Percentiles rank a stretch among this genome's conserved stretches.
Conservation (phyloP, 345 rosid genomes). For the Eutrema heterophyllum region DNA sequence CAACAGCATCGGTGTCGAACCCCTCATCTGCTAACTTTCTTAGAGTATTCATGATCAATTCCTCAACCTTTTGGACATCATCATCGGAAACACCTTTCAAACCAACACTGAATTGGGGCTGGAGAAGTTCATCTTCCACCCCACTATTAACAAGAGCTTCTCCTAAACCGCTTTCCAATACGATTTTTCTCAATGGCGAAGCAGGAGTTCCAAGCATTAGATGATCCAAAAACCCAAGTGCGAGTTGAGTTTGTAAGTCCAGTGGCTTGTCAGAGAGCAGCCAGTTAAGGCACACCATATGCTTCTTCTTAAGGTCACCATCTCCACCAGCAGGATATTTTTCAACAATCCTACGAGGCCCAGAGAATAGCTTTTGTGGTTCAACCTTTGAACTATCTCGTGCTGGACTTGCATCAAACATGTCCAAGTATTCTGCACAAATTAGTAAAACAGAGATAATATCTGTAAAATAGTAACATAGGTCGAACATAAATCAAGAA, state of each 20-base stretch:
- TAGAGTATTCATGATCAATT: constrained; percentile 59
- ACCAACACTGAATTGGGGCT: constrained; percentile 88
- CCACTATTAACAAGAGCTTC: constrained; percentile 91
- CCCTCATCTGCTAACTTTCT: constrained; percentile 76
- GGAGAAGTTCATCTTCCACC: constrained; percentile 87
- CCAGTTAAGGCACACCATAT: constrained; percentile 95
- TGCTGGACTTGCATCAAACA: constrained; percentile 65
- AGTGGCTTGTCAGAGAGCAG: constrained; percentile 77
- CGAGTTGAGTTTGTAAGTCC: constrained; percentile 79
- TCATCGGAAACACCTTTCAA: constrained; percentile 79
- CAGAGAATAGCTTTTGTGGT: constrained; percentile 59
- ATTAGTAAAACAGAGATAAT: not conserved
- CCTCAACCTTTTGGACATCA: constrained; percentile 67
- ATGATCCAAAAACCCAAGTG: constrained; percentile 87
- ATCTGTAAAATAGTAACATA: not conserved
- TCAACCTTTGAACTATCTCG: constrained; percentile 55
- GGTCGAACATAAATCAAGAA: not conserved
- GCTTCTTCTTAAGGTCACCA: constrained; percentile 71
- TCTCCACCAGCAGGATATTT: constrained; percentile 79
- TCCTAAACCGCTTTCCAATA: constrained; percentile 88
- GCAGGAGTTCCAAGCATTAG: constrained; percentile 92
- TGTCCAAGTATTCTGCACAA: constrained; percentile 67
- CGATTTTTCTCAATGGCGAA: constrained; percentile 80
- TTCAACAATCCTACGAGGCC: constrained; percentile 70
- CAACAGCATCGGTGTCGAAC: constrained; percentile 77